Base-by-base conservation (phyloP, 257 asterid species). In the Buddleja alternifolia region DNA sequence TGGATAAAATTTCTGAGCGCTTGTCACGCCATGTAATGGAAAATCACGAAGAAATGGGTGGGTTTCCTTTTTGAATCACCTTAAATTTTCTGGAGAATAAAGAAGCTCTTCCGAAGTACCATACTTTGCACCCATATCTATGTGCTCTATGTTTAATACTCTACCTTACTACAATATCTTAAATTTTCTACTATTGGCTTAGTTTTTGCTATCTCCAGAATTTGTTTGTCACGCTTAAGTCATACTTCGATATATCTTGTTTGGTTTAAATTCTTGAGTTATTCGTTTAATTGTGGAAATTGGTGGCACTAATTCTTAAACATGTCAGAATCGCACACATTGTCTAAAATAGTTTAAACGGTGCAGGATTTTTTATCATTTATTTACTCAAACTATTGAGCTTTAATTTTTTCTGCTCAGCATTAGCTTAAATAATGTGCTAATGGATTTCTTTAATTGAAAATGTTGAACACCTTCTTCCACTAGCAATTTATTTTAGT, bases 1-100 rank as follows among this genome's bases (percentile, higher is more conserved):
- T 94, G 80, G 99, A 94, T 73, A 83, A 73, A 75, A 92, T 89
- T 74, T 82, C 96, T 42, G 98, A 94, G 81, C 81, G 91, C 76
- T 83, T 94, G 80, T 92, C 99, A 56, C 85, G 76, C 77, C 98
- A 91, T 83, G 98, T 94, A 67, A 91, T 94, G 98, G 95, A 86
- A 79, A 95, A 94, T 87, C 93, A 94, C 69, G 98, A 94, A 86
- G 94, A 87, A 80, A 94, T 94, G 99, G 99, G 99, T 90, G 73
- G 73, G 95, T 72, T 63, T 72, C 83, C 76, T 67, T 71, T 57
- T 70, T 60, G 58, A 58, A 47, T 60, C 25, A 75, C 50, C 65
- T 68, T 67, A 24, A 47, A 37, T 61, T 63, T 71, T 60, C 17
- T 51, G 34, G 39, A 74, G 39, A 10, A 36, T 16, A 37, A 17